These are phyloP conservation scores for Leccinum rimulosum DNA, from an alignment of 768 basidiomycete genomes.

Conservation along the genomic window DNA sequence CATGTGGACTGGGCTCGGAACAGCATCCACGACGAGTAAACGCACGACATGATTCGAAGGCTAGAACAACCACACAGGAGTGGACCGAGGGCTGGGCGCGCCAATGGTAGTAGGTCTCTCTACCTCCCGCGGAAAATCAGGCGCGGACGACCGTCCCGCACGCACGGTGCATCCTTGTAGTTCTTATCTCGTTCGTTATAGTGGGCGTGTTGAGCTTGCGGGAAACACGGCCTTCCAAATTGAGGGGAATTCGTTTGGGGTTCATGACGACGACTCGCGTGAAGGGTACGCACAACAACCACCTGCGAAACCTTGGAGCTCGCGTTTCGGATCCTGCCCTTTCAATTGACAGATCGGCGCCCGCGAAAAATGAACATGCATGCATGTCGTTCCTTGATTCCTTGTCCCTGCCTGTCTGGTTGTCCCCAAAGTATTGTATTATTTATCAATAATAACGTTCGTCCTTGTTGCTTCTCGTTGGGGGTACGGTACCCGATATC, in stretches of 20 bases:
- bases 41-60: background rate
- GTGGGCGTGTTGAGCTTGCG: background rate
- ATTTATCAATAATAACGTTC: background rate
- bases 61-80: background rate
- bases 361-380: background rate
- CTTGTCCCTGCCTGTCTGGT: background rate
- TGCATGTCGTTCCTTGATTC: background rate
- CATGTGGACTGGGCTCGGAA: constrained; percentile 4
- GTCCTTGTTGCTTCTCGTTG: background rate
- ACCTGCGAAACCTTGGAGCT: background rate
- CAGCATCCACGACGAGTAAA: background rate
- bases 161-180: background rate
- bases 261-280: background rate
- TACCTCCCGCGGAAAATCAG: background rate
- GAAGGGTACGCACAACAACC: background rate
- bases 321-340: background rate
- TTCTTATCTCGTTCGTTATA: background rate
- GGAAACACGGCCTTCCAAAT: constrained; percentile 1
- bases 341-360: background rate
- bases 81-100: background rate
- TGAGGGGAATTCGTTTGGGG: background rate
- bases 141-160: background rate
- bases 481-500: background rate
- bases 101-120: background rate
- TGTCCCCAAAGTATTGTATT: background rate